These are phyloP conservation scores for Pseudocercospora fuligena DNA, from an alignment of 2,329 filamentous ascomycete species.

Conservation along the genomic window DNA sequence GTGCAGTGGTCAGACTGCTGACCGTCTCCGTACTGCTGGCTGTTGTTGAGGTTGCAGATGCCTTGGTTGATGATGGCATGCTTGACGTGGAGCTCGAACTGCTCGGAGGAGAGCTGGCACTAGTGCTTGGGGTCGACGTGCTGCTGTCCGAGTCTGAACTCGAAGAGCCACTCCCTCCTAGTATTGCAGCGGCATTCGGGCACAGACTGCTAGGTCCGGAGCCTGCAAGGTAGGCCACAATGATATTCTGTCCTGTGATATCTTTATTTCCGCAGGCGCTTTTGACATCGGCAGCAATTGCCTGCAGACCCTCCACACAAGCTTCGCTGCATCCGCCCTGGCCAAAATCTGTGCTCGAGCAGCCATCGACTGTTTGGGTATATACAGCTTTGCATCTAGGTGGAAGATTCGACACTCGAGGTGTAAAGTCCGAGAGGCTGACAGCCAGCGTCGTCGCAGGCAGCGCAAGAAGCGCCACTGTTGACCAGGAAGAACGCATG, in stretches of 20 bases:
- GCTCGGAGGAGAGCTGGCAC: slow-evolving; percentile 6
- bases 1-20: slow-evolving; percentile 22
- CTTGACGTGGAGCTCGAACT: slow-evolving; percentile 1
- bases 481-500: background rate
- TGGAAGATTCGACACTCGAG: slow-evolving; percentile 47
- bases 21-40: slow-evolving; percentile 14
- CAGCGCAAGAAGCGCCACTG: slow-evolving; percentile 31
- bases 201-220: slow-evolving; percentile 47
- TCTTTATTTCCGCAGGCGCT: slow-evolving; percentile 42
- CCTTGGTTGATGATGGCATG: slow-evolving; percentile 1
- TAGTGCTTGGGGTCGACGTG: slow-evolving; percentile 26
- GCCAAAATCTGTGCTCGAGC: slow-evolving; percentile 47
- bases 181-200: slow-evolving; percentile 37
- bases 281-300: slow-evolving; percentile 42
- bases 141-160: slow-evolving; percentile 15
- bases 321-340: slow-evolving; percentile 44
- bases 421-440: slow-evolving; percentile 52
- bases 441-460: slow-evolving; percentile 41
- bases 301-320: slow-evolving; percentile 48
- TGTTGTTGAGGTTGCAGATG: slow-evolving; percentile 20
- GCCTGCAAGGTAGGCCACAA: slow-evolving; percentile 49
- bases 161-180: slow-evolving; percentile 20
- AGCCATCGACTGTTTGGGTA: slow-evolving; percentile 47
- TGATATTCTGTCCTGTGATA: slow-evolving; percentile 46
- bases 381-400: slow-evolving; percentile 48